Evolutionary conservation across 306 rosid genomes (phyloP), one percentile per base, ranked within the genome.

Genomic region (Pyrus communis): DNA sequence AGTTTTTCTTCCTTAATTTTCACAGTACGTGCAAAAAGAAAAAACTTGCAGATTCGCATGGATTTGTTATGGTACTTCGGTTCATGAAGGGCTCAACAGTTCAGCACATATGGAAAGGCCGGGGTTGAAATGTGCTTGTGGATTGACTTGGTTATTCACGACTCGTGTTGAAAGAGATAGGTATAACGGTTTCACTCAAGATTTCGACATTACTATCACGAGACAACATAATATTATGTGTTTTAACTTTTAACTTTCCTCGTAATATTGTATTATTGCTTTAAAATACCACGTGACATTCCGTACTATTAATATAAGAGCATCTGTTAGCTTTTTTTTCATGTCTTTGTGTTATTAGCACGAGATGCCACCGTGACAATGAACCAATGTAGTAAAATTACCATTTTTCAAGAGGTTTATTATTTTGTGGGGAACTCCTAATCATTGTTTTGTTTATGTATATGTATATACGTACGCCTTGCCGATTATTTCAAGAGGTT

Each of bases 341-440:
- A 57, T 1, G 0, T 22, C 3, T 0, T n/a, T 57, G 0, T 46
- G 18, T 46, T 46, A 46, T 14, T 14, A 18, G 2, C 19, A 46
- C 7, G 0, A 0, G 0, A 46, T 0, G 0, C 0, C 18, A 46
- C 0, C 7, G 2, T 46, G 6, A 46, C 7, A 46, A 46, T 17
- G 2, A 46, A 46, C 18, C 52, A 12, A 4, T 46, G 18, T 33
- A 33, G 38, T 33, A 33, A 5, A 33, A 33, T 46, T 4, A 15
- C 14, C 52, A 49, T 49, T 49, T 49, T 49, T 5, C 17, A 49
- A 33, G 19, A 49, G 54, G 54, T 14, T 14, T 46, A 14, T 46
- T 5, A 46, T 13, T 46, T 14, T 14, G 52, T 4, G 28, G 6
- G 28, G 13, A 57, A n/a, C 63, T 22, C 63, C 63, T 58, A 58